These are phyloP conservation scores for Cyberlindnera mycetangii DNA, from an alignment of 805 yeast genomes.

Conservation along the genomic window DNA sequence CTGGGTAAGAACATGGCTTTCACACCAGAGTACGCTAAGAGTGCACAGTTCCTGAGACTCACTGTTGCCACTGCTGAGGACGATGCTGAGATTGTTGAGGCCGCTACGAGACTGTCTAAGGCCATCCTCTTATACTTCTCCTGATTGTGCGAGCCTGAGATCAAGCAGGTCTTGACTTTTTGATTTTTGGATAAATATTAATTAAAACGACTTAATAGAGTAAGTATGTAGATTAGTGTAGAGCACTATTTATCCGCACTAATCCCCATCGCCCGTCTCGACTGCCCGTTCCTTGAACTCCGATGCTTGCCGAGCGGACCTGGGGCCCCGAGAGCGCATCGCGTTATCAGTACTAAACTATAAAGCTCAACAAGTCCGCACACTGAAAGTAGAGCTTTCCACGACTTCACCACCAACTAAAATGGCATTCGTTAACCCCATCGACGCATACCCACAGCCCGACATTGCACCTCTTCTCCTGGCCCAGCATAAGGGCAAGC, in stretches of 20 bases:
- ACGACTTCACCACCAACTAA: neutral
- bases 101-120: slow-evolving; percentile 15
- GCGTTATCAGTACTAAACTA: neutral
- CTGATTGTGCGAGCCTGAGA: neutral
- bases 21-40: slow-evolving; percentile 37
- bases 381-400: no score
- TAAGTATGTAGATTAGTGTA: no score
- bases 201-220: no score
- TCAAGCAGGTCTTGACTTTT: neutral
- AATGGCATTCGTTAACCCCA: slow-evolving; percentile 19
- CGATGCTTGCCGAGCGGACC: neutral
- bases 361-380: no score
- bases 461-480: slow-evolving; percentile 16
- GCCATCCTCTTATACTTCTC: slow-evolving; percentile 18
- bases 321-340: neutral
- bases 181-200: no score
- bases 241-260: no score
- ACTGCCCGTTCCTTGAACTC: no score
- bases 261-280: no score
- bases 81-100: slow-evolving; percentile 46
- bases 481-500: slow-evolving; percentile 38
- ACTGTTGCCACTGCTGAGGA: slow-evolving; percentile 52
- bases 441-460: slow-evolving; percentile 18
- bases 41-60: slow-evolving; percentile 51
- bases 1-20: slow-evolving; percentile 57